Percentiles rank a stretch among this genome's conserved stretches.
phyloP scores from a whole-genome alignment of 2,329 filamentous ascomycete genomes.

The Microsporum ferrugineum region DNA sequence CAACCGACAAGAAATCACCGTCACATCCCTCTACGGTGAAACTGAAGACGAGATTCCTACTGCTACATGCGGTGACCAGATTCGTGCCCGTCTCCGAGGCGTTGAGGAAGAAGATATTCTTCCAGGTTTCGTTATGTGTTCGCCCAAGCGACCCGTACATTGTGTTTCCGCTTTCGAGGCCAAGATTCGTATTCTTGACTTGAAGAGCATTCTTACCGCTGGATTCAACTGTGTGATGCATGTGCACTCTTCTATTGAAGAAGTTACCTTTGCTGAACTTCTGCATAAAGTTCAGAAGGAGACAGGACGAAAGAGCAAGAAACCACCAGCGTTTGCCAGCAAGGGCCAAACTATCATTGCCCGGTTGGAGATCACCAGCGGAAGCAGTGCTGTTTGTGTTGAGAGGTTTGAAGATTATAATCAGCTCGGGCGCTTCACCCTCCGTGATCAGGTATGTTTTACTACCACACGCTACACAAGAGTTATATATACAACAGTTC shows the following conservation, averaged over 20 bases:
- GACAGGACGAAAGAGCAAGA: constrained; percentile 85
- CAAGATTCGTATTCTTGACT: constrained; percentile 86
- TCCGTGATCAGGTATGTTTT: constrained; percentile 65
- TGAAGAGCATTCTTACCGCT: constrained; percentile 86
- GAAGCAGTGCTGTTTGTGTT: constrained; percentile 76
- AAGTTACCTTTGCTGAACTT: constrained; percentile 80
- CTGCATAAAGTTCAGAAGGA: constrained; percentile 94
- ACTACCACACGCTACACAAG: constrained; percentile 16
- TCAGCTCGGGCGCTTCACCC: constrained; percentile 81
- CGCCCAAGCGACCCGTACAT: constrained; percentile 84
- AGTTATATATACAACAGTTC: neutral
- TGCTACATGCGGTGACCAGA: constrained; percentile 86
- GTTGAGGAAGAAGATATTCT: constrained; percentile 96
- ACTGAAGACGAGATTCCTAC: constrained; percentile 80
- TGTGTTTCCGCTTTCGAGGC: constrained; percentile 84
- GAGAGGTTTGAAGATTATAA: constrained; percentile 94
- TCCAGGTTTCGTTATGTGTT: constrained; percentile 92
- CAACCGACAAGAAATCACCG: constrained; percentile 68
- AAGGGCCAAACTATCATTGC: constrained; percentile 78
- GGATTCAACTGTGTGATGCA: constrained; percentile 98
- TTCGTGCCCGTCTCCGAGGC: constrained; percentile 81
- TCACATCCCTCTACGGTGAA: constrained; percentile 83
- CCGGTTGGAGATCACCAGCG: constrained; percentile 73
- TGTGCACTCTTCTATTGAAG: constrained; percentile 93
- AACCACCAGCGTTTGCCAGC: constrained; percentile 79